Evolutionary conservation across 345 rosid genomes (phyloP), one percentile per base, ranked within the genome.

Genomic region (Pugionium cornutum): DNA sequence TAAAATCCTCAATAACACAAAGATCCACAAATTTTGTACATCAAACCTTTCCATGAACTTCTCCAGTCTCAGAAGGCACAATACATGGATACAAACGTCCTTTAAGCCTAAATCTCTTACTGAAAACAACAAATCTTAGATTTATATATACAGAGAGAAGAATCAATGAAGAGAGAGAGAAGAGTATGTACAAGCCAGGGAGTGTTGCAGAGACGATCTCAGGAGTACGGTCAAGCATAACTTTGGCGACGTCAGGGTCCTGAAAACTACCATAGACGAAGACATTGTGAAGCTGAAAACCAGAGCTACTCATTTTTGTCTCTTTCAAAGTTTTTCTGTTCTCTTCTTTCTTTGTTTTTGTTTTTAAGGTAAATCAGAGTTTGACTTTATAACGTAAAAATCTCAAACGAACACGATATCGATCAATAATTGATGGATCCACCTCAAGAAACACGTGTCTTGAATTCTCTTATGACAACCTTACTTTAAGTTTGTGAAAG

Each of bases 1-100:
- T 7, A 2, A 8, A n/a, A 37, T 5, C 2, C 2, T 7, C 7
- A 8, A 29, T 43, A 66, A 27, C 9, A 7, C 36, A 34, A 34
- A 7, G 9, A 40, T 44, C 39, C 25, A 34, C 27, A 48, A 62
- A 63, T 30, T 41, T 0, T 1, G 11, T 4, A 32, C 11, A 9
- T 47, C 35, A 32, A 30, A 85, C 98, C 86, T 50, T 85, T 70
- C 97, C 96, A 0, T 62, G 56, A 4, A 90, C 89, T 35, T 68
- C 76, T 75, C 77, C 70, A 40, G 32, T 79, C 35, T 75, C 81
- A 28, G 68, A 76, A 0, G 97, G 95, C 9, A 84, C 77, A 77
- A 94, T 83, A 61, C 96, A 95, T 1, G 99, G 99, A 84, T 94
- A 90, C 57, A 88, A 86, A 18, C 96, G 88, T n/a, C 84, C 99